phyloP scores from a whole-genome alignment of 2,329 filamentous ascomycete genomes.

The Coniochaeta prunicola region DNA sequence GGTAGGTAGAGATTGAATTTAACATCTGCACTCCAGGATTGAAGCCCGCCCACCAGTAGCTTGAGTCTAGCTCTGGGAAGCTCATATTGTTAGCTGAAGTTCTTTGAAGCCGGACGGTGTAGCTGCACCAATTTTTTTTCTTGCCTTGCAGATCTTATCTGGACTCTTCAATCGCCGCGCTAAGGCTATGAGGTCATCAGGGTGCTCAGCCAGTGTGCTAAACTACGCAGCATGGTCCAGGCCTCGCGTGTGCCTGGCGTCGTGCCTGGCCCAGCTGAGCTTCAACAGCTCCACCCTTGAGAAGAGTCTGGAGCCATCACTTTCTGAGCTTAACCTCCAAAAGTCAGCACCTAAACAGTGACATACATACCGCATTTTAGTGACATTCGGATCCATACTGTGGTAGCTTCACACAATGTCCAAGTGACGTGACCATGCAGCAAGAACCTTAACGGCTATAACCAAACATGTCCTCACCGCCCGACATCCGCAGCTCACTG shows the following conservation, averaged over 20 bases:
- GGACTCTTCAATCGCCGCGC: background rate
- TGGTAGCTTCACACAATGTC: background rate
- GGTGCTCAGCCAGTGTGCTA: too few species aligned
- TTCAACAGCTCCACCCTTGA: background rate
- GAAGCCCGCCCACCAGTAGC: too few species aligned
- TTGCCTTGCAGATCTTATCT: background rate
- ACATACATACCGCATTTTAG: background rate
- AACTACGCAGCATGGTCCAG: too few species aligned
- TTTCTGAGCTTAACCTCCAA: background rate
- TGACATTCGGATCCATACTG: too few species aligned
- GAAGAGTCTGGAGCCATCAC: background rate
- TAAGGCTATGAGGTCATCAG: background rate
- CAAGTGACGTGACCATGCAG: background rate
- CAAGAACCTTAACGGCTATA: background rate
- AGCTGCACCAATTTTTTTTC: too few species aligned
- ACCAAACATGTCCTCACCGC: conserved; percentile 14
- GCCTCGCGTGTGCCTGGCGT: background rate
- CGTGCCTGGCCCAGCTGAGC: background rate
- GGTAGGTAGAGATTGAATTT: too few species aligned
- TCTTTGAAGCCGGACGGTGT: too few species aligned
- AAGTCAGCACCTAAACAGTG: background rate
- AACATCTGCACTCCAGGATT: too few species aligned
- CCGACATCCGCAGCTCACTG: conserved; percentile 6
- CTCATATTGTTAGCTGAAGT: too few species aligned
- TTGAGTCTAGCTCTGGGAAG: too few species aligned